Evolutionary conservation across 495 filamentous ascomycete genomes (phyloP).

Genomic region (Rostrohypoxylon terebratum): DNA sequence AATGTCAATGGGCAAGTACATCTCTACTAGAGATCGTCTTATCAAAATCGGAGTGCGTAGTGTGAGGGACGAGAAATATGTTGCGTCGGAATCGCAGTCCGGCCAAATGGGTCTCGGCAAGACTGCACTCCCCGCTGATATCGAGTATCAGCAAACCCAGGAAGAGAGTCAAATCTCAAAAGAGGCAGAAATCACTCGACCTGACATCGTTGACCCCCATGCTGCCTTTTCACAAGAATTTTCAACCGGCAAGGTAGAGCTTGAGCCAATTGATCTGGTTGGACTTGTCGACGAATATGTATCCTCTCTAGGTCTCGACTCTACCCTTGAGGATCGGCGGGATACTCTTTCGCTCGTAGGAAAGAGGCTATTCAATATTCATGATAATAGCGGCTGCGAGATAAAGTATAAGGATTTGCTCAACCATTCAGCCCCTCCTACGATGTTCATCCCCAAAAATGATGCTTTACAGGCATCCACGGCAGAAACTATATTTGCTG

Average conservation of each 20-base stretch:
- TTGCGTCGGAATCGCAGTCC: slow-evolving; percentile 18
- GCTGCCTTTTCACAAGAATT: not conserved
- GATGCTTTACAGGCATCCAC: not conserved
- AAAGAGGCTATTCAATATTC: slow-evolving; percentile 19
- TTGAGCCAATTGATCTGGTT: slow-evolving; percentile 13
- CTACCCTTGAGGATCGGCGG: slow-evolving; percentile 17
- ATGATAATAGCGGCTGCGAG: not conserved
- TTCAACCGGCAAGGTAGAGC: slow-evolving; percentile 6
- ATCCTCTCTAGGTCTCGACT: slow-evolving; percentile 22
- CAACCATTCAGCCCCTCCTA: not conserved
- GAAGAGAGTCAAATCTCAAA: slow-evolving; percentile 1
- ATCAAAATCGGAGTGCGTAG: slow-evolving; percentile 45
- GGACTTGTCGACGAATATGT: slow-evolving; percentile 19
- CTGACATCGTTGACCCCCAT: not conserved
- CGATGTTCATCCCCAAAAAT: not conserved
- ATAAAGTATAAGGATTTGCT: slow-evolving; percentile 25
- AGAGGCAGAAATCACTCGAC: not conserved
- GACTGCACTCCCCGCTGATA: slow-evolving; percentile 23
- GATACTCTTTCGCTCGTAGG: slow-evolving; percentile 15
- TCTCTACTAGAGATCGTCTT: slow-evolving; percentile 46
- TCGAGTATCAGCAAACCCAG: slow-evolving; percentile 5
- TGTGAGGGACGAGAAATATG: slow-evolving; percentile 43
- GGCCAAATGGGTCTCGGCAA: slow-evolving; percentile 16
- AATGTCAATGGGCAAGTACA: slow-evolving; percentile 42
- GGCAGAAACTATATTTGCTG: slow-evolving; percentile 40